phyloP scores from a whole-genome alignment of 495 filamentous ascomycete genomes.

The Elasticomyces elasticus region DNA sequence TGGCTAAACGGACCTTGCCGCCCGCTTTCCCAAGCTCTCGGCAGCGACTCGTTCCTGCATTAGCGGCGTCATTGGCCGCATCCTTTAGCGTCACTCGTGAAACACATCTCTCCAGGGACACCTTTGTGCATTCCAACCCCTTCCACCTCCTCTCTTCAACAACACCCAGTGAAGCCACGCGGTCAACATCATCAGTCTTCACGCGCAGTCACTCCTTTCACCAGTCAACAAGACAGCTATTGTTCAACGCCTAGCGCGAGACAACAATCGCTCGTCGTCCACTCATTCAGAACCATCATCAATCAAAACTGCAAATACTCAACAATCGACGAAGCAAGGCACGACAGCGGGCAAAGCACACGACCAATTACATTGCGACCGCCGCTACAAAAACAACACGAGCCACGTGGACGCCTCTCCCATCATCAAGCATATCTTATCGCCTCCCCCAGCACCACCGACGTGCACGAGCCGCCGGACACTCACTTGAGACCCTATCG shows the following conservation, averaged over 20 bases:
- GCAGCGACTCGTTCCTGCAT: too few species aligned
- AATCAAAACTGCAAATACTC: conserved; percentile 1
- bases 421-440: neutral
- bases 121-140: too few species aligned
- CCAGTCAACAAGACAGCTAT: neutral
- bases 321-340: conserved; percentile 5
- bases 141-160: neutral
- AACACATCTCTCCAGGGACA: too few species aligned
- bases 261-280: conserved; percentile 2
- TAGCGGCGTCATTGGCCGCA: too few species aligned
- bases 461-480: neutral
- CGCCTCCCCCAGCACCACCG: neutral
- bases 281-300: conserved; percentile 5
- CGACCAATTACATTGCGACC: conserved; percentile 3
- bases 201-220: neutral
- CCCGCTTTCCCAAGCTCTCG: too few species aligned
- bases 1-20: too few species aligned
- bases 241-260: conserved; percentile 3
- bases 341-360: conserved; percentile 4
- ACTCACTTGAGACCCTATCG: neutral
- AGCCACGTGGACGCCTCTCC: conserved; percentile 7
- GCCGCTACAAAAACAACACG: conserved; percentile 1
- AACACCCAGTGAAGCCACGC: too few species aligned
- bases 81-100: too few species aligned
- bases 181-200: neutral